Conservation (phyloP, 139 green algal genomes). For the Tetraselmis chui region DNA sequence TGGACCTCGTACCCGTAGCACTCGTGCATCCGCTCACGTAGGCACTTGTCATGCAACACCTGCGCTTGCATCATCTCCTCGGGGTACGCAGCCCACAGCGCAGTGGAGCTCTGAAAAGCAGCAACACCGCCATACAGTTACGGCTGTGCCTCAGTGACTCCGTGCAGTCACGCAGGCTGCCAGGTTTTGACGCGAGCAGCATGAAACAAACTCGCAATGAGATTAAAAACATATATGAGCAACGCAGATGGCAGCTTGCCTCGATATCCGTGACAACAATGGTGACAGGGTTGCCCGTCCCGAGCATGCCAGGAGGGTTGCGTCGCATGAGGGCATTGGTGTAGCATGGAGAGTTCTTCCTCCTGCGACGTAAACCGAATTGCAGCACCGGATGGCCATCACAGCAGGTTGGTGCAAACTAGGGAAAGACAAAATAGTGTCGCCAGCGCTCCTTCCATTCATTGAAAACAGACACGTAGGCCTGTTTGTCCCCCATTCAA, state of each 20-base stretch:
- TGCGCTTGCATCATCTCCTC: neutral
- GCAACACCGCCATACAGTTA: neutral
- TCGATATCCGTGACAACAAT: neutral
- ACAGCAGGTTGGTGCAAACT: neutral
- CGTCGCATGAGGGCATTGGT: neutral
- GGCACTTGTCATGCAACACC: neutral
- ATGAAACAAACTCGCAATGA: neutral
- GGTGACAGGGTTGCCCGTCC: neutral
- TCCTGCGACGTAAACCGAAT: no score
- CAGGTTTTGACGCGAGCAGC: neutral
- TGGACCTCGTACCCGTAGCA: neutral
- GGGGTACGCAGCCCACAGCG: neutral
- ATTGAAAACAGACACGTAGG: no score
- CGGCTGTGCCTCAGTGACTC: neutral
- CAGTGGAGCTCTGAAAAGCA: neutral
- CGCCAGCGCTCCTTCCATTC: no score
- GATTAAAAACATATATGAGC: neutral
- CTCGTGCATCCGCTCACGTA: neutral
- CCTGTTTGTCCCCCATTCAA: no score
- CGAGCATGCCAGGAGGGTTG: neutral
- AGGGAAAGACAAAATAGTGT: neutral
- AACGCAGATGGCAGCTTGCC: no score
- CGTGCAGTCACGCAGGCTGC: neutral
- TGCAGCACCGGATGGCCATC: no score
- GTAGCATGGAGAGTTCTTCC: neutral